Evolutionary conservation across 1,284 basidiomycete species (phyloP), one percentile per base, ranked within the genome.

Genomic region (Trichosporon sp.): DNA sequence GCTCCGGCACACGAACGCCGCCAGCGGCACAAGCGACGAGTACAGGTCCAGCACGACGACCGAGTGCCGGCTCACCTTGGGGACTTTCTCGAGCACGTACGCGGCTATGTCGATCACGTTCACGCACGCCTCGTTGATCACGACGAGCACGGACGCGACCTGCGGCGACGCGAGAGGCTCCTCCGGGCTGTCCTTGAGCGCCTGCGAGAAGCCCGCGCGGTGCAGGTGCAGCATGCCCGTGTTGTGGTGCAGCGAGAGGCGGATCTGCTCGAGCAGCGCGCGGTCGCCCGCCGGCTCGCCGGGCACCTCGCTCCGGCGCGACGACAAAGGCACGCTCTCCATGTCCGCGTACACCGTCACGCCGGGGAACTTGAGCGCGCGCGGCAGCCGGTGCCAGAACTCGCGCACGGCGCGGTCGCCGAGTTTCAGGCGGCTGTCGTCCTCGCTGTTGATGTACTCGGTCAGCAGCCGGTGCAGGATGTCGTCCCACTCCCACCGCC

Each of bases 401-500:
- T 60, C 56, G 27, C 56, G 56, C 15, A 60, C 56, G 15, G 56
- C 27, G 15, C 56, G 56, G 56, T 60, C 56, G 27, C 56, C 56
- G 1, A 60, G 29, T 18, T 60, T 60, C 56, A 60, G 29, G 29
- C 56, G 56, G 7, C 15, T n/a, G 18, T 60, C 56, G 56, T 60
- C 56, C 31, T 60, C 56, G 7, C 15, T n/a, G 56, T 60, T 60
- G 15, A 60, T 60, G 29, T 60, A 60, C 56, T 60, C 56, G 13
- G 56, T 60, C 56, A 60, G 27, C 29, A 60, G 56, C 13, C 56
- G 56, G 56, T 60, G 56, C 27, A 60, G 56, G 56, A 60, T 60
- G 56, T 60, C 56, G 56, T 60, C 56, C 56, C 56, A 60, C 56
- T 60, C 56, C 56, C 56, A 60, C 29, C 56, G 56, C 56, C 56